Evolutionary conservation across 2,329 filamentous ascomycete genomes (phyloP), one percentile per base, ranked within the genome.

Genomic region (Chaetomium sp.): DNA sequence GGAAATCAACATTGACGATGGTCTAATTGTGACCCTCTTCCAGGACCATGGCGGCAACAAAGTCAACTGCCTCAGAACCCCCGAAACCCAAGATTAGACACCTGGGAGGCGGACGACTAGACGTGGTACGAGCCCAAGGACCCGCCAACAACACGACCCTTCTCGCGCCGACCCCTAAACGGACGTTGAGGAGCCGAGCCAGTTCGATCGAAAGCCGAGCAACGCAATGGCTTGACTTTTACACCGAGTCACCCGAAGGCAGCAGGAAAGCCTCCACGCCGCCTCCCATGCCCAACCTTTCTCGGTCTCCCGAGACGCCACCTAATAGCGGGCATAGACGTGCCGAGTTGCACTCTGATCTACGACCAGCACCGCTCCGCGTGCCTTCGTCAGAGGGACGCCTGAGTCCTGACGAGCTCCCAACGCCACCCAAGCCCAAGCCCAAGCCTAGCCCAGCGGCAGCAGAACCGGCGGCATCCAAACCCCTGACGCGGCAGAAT

Each of bases 221-320:
- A n/a, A 65, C 62, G 1, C 62, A 64, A 44, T 65, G 63, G 63
- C 55, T 61, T n/a, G 62, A 65, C 47, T 59, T 65, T 5, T 64
- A 64, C 51, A 40, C 56, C 1, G 53, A 58, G 10, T 27, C 43
- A 6, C 19, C 41, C 1, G 54, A 54, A 9, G 9, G 7, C 10
- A 12, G 40, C 49, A 53, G 7, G 36, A 43, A 53, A 50, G 14
- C 10, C 52, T 1, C 49, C 54, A 34, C 11, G 11, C 52, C 36
- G 35, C 1, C 40, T 27, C 55, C 7, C 36, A 12, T 4, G 45
- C 42, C 5, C 9, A 37, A 33, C 38, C 41, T 9, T 40, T 19
- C 33, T 34, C 14, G 12, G 7, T 32, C 33, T 7, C 3, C n/a
- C 3, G 41, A 49, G 8, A 9, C 7, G 1, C 10, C 49, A 12